Evolutionary conservation across 2,329 filamentous ascomycete genomes (phyloP).

Genomic region (Nigrograna mackinnonii): DNA sequence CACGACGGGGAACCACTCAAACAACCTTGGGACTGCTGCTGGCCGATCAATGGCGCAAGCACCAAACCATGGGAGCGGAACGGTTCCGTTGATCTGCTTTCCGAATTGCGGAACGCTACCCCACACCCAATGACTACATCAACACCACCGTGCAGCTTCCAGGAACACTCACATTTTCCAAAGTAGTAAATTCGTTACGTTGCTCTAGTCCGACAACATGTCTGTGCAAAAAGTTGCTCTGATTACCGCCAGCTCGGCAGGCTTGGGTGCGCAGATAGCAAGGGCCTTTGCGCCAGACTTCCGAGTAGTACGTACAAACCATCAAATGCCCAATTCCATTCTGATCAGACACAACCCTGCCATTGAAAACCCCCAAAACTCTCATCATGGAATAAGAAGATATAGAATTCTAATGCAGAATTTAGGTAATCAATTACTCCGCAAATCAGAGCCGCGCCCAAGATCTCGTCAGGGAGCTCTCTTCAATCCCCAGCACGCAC

Average conservation of each 20-base stretch:
- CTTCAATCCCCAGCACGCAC: conserved; percentile 36
- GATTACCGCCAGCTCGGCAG: conserved; percentile 54
- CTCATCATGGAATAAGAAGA: no score
- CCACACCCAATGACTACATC: not conserved
- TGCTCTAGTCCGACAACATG: no score
- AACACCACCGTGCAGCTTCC: not conserved
- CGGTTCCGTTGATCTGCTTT: conserved; percentile 1
- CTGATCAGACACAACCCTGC: no score
- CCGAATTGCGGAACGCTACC: conserved; percentile 3
- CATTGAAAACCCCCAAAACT: no score
- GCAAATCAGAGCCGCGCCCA: conserved; percentile 47
- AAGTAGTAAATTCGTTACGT: no score
- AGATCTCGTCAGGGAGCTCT: conserved; percentile 45
- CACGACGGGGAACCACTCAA: no score
- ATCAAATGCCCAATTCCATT: not conserved
- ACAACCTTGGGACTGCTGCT: no score
- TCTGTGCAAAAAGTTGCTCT: conserved; percentile 49
- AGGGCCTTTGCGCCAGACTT: conserved; percentile 51
- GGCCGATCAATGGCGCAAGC: no score
- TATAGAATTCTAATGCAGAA: conserved; percentile 5
- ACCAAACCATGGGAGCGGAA: no score
- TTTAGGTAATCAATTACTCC: conserved; percentile 52
- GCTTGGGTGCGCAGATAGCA: conserved; percentile 52
- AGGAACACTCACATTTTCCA: not conserved
- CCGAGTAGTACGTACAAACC: conserved; percentile 36